Evolutionary conservation across 129 eudicot genomes (phyloP), one percentile per base, ranked within the genome.

Genomic region (Ambrosia artemisiifolia): DNA sequence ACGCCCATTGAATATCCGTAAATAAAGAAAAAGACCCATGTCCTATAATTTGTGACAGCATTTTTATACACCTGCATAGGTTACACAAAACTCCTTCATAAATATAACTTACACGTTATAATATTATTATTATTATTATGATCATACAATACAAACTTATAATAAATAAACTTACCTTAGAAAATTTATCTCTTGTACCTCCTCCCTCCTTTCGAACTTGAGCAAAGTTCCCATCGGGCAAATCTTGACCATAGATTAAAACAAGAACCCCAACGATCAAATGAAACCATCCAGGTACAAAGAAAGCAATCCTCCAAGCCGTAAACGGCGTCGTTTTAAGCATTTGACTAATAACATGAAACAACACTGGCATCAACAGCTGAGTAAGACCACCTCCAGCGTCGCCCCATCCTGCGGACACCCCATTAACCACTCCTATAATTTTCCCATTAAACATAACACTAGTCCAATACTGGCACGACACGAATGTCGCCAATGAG

Each of bases 331-430:
- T 72, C 1, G 72, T 53, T 9, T 83, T 53, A 0, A 53, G 28
- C 72, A 61, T 17, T 7, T 71, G 7, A 36, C 28, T 79, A 5
- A 83, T 61, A n/a, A 61, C 13, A 53, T 79, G 84, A 46, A 74
- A 75, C 3, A 83, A 56, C 59, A 67, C 73, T 13, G 87, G 84
- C 87, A 83, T 82, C 8, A 80, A 19, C 6, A 84, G 78, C 35
- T 84, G 88, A 11, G 88, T 80, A 13, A 70, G 75, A 1, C 85
- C 88, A 32, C 82, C 82, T 9, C 85, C 88, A 4, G 74, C 18
- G 13, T 84, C 81, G 12, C 85, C 85, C 88, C 88, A 84, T 20
- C 88, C 88, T 0, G 85, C 88, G 0, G 88, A 78, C 50, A 79
- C 60, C 69, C 85, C 88, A 14, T 80, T 84, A n/a, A 80, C 88